Evolutionary conservation across 1,284 basidiomycete species (phyloP), one percentile per base, ranked within the genome.

Genomic region (Ganoderma multipileum): DNA sequence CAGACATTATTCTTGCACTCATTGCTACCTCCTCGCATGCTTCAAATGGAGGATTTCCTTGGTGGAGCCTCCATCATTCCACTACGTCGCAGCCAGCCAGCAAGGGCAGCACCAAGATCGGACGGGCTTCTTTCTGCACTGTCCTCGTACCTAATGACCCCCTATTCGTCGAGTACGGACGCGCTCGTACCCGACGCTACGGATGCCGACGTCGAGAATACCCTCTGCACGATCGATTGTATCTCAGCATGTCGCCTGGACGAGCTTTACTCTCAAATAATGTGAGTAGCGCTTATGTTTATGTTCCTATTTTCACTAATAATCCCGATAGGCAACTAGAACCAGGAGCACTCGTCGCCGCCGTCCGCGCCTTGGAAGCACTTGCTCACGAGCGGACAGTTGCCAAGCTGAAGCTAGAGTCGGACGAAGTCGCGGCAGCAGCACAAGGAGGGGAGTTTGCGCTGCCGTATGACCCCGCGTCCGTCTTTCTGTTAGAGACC

Each of bases 1-100:
- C 94, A 97, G 77, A 98, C 96, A 42, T 84, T 99, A 30, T 99
- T 99, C 82, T 82, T 97, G 55, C 94, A 98, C 78, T 97, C 96
- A 3, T 86, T 99, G 36, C 84, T 99, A 28, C 97, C 96, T 0
- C 87, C 85, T 5, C 86, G 90, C 64, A 94, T 99, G 91, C 84
- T 97, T n/a, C 92, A 95, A 77, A 97, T 98, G 94, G 95, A 97
- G 78, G 97, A 99, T 79, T 99, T 99, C 81, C 85, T 98, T 18
- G 95, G 95, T 33, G 94, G 94, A 9, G 89, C 91, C 23, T 94
- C 94, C 2, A 92, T 91, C 80, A 98, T 99, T 74, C 95, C 97
- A 39, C 85, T 97, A 41, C 90, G 92, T 73, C 88, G 94, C 50
- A 88, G 88, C 64, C 87, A 90, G 66, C 91, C 93, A 0, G 84